Evolutionary conservation across 1,139 yeast genomes (phyloP).

Genomic region (Wickerhamiella infanticola): DNA sequence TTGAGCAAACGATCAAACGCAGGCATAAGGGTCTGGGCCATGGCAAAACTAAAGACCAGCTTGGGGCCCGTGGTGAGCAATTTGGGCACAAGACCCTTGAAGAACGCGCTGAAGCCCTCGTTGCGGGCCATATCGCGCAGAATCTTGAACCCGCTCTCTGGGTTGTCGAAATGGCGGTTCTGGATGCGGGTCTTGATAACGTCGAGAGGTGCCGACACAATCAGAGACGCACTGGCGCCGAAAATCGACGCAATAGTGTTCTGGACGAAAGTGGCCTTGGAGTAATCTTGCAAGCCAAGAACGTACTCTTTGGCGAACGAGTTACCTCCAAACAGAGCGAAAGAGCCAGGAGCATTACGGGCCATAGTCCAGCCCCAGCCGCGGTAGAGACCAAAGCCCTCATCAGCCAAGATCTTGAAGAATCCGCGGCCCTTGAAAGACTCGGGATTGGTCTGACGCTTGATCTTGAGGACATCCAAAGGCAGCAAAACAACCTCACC

Average conservation of each 20-base stretch:
- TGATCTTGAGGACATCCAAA: constrained; percentile 88
- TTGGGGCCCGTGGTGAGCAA: constrained; percentile 96
- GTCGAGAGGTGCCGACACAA: constrained; percentile 95
- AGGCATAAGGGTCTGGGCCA: constrained; percentile 93
- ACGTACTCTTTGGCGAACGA: constrained; percentile 97
- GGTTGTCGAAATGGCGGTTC: constrained; percentile 88
- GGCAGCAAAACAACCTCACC: constrained; percentile 91
- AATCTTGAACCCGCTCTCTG: constrained; percentile 85
- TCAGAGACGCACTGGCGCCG: constrained; percentile 95
- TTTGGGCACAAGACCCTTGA: constrained; percentile 95
- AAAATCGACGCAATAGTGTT: constrained; percentile 91
- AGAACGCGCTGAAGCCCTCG: constrained; percentile 71
- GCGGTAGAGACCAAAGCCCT: constrained; percentile 84
- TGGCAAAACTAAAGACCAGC: constrained; percentile 87
- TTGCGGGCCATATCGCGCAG: constrained; percentile 83
- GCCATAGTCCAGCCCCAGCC: constrained; percentile 99
- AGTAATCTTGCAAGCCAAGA: constrained; percentile 71
- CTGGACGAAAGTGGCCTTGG: constrained; percentile 86
- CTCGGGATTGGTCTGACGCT: constrained; percentile 98
- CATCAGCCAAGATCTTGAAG: constrained; percentile 66
- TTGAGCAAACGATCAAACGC: constrained; percentile 57
- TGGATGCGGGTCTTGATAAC: constrained; percentile 98
- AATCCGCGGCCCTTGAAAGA: constrained; percentile 96
- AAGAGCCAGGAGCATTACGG: constrained; percentile 97
- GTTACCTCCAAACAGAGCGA: constrained; percentile 94